Percentiles rank a stretch among this genome's conserved stretches.
Conservation (phyloP, 306 rosid species). For the Lotus japonicus region DNA sequence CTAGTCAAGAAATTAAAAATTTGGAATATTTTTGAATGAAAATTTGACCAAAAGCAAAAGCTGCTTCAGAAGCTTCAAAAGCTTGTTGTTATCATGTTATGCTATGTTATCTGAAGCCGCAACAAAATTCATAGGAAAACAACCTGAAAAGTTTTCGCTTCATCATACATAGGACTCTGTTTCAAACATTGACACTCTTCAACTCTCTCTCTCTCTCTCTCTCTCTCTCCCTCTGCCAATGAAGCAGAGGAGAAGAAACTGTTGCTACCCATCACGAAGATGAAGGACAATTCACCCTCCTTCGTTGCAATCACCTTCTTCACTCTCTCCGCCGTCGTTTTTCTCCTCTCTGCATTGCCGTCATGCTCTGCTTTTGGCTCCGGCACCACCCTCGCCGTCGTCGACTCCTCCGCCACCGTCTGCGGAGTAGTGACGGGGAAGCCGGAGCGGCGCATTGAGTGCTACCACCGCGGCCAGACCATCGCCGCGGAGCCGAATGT, state of each 20-base stretch:
- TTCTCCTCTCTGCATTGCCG: constrained; percentile 17
- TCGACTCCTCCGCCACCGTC: constrained; percentile 42
- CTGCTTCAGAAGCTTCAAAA: background rate
- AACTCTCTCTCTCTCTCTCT: constrained; percentile 1
- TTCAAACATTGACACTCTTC: background rate
- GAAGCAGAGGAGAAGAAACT: constrained; percentile 55
- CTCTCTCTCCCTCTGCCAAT: constrained; percentile 33
- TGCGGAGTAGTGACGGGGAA: constrained; percentile 63
- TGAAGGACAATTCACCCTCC: constrained; percentile 47
- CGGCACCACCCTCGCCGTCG: constrained; percentile 69
- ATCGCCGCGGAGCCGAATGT: constrained; percentile 37
- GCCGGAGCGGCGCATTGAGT: constrained; percentile 42
- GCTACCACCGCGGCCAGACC: constrained; percentile 44
- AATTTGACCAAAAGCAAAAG: too few species aligned
- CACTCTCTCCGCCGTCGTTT: background rate
- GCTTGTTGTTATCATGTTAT: too few species aligned
- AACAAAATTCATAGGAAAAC: background rate
- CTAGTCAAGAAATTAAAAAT: too few species aligned
- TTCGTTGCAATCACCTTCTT: background rate
- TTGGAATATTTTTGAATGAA: too few species aligned
- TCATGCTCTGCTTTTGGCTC: constrained; percentile 52
- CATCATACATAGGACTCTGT: background rate
- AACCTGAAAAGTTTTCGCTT: background rate
- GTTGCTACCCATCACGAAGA: constrained; percentile 24
- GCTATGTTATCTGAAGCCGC: background rate